A percentile compares a stretch with the other conserved stretches of the same genome.
These are phyloP conservation scores for Coemansia sp. DNA, from an alignment of 192 early-diverging fungal species.

Conservation along the genomic window DNA sequence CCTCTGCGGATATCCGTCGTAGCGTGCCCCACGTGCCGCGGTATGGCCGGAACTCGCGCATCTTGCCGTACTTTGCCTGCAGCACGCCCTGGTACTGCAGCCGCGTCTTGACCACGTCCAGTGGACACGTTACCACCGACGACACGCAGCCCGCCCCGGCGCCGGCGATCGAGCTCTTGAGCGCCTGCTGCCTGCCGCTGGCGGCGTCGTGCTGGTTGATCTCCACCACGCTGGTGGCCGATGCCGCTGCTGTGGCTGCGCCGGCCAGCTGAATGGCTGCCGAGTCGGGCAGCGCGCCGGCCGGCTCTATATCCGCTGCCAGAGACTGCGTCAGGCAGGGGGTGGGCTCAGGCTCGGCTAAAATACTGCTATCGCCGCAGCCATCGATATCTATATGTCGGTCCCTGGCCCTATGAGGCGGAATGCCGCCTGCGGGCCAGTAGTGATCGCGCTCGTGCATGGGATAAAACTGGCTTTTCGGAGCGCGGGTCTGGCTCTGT, in stretches of 20 bases:
- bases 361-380: no score
- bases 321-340: constrained; percentile 4
- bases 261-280: constrained; percentile 4
- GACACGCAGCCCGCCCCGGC: constrained; percentile 79
- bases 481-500: not conserved
- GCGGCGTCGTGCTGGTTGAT: not conserved
- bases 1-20: constrained; percentile 66
- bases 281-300: constrained; percentile 23
- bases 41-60: constrained; percentile 32
- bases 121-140: constrained; percentile 79
- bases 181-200: constrained; percentile 9
- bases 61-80: constrained; percentile 13
- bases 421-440: constrained; percentile 36
- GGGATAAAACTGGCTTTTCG: constrained; percentile 1
- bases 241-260: not conserved
- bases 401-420: constrained; percentile 28
- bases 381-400: no score
- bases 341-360: no score
- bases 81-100: constrained; percentile 78
- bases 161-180: constrained; percentile 78
- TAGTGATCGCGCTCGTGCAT: constrained; percentile 34
- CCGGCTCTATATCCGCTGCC: constrained; percentile 18
- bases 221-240: not conserved
- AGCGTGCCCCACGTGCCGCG: constrained; percentile 59
- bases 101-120: constrained; percentile 93